Conservation (phyloP, 139 green algal genomes). For the Closterium sp. region DNA sequence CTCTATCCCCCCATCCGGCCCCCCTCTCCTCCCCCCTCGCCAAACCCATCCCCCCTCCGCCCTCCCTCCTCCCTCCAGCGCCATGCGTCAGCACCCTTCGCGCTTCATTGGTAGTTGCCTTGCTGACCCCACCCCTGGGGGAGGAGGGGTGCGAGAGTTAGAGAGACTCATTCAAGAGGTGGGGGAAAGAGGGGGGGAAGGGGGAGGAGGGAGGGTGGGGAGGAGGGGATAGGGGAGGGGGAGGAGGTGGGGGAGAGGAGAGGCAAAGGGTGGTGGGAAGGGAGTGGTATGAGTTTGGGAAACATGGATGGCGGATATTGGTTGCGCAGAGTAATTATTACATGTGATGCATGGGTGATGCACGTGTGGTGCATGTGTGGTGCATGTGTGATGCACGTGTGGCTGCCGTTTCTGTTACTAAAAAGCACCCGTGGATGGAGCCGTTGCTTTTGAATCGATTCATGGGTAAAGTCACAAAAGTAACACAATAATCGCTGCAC, state of each 20-base stretch:
- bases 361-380: not conserved
- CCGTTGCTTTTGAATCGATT: no score
- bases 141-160: conserved; percentile 36
- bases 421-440: no score
- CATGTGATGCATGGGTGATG: not conserved
- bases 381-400: not conserved
- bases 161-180: conserved; percentile 44
- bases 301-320: not conserved
- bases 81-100: conserved; percentile 42
- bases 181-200: not conserved
- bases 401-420: no score
- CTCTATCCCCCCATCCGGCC: no score
- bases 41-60: not conserved
- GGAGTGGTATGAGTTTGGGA: no score
- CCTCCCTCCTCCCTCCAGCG: not conserved
- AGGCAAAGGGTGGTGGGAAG: no score
- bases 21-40: no score
- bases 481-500: no score
- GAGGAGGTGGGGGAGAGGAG: no score
- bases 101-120: conserved; percentile 66
- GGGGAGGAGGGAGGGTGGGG: no score
- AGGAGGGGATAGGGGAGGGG: no score
- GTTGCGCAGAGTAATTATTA: not conserved
- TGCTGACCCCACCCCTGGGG: conserved; percentile 59
- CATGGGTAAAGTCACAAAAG: no score